Evolutionary conservation across 768 basidiomycete species (phyloP), one percentile per base, ranked within the genome.

Genomic region (Lactarius trivialis): DNA sequence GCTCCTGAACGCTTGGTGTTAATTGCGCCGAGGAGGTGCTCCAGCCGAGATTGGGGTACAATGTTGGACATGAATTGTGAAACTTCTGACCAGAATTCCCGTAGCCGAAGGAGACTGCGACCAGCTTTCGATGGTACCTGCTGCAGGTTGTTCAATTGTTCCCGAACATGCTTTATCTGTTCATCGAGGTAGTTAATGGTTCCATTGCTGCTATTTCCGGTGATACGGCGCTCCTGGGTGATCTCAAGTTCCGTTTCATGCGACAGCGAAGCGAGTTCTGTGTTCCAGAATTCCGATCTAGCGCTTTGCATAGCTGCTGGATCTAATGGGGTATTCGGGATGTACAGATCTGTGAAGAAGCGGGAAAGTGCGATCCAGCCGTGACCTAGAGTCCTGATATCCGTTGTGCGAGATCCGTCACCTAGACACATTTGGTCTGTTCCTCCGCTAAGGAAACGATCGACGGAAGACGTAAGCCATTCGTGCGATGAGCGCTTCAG

Each of bases 291-390:
- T 33, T 76, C 71, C 2, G 69, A 68, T 0, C 76, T 74, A 53
- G 76, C 81, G 55, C 76, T 78, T 58, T 84, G 78, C 36, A 86
- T 80, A 26, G 84, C 85, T 7, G 86, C 85, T 30, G 97, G 97
- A 71, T 99, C 97, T 54, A 98, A 74, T 2, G 95, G 93, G 2
- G 83, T 75, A 71, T 92, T 82, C 0, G 97, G 93, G 41, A 98
- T 78, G 69, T 88, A 87, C 21, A 95, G 79, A 4, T 86, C 77
- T 26, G 93, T 71, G 28, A 94, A 72, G 58, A 85, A 66, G 19
- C 77, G 78, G 50, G 82, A 79, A 54, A 90, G 70, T 1, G 79
- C 80, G 34, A 91, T 75, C 85, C 88, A 95, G 49, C 76, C 72
- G 21, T 70, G 70, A 12, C 81, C 83, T 8, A 82, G 57, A 56